Conservation (phyloP, 306 rosid species). For the Acacia melanoxylon region DNA sequence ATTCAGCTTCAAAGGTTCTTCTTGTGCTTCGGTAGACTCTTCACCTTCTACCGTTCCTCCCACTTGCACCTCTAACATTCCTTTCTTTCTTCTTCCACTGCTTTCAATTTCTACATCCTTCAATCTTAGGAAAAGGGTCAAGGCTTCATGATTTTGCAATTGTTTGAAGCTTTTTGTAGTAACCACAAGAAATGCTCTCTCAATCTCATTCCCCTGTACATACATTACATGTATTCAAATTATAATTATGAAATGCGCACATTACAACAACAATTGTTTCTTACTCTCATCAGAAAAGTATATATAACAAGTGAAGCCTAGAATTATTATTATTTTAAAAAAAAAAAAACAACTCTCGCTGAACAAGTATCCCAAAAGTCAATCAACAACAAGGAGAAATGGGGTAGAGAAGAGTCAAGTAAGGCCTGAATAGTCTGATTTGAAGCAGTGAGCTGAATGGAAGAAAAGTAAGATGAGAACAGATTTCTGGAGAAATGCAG, state of each 20-base stretch:
- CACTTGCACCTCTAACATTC: neutral
- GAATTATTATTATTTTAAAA: no score
- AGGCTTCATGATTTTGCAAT: neutral
- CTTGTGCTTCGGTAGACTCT: no score
- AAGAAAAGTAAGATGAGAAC: no score
- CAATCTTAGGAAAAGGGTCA: neutral
- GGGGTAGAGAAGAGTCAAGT: conserved; percentile 7
- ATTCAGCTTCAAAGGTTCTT: no score
- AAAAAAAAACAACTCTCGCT: no score
- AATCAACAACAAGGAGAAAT: neutral
- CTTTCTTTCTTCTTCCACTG: neutral
- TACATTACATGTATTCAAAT: no score
- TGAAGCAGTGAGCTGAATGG: no score
- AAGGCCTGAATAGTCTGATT: neutral
- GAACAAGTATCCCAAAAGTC: neutral
- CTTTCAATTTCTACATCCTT: accelerated
- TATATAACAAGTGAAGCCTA: no score
- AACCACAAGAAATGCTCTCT: neutral
- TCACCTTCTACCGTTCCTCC: neutral
- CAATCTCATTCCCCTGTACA: neutral
- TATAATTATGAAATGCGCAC: neutral
- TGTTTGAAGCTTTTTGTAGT: neutral
- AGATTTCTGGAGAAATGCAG: no score
- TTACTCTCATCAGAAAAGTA: no score
- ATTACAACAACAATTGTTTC: no score